Evolutionary conservation across 1,139 yeast species (phyloP), one percentile per base, ranked within the genome.

Genomic region (Magnusiomyces tetraspermus): DNA sequence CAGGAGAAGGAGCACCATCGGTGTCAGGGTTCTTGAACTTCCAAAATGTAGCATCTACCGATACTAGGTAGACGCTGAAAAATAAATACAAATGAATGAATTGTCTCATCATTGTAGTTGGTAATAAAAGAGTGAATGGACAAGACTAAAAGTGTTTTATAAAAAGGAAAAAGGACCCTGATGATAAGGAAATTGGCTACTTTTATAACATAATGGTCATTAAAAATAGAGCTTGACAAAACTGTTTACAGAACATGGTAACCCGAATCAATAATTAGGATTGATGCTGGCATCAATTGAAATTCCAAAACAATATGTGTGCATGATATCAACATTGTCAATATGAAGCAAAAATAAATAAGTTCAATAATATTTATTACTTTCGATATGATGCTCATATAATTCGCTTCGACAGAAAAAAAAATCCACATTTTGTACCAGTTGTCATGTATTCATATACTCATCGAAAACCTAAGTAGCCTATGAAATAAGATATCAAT

Each of bases 51-150:
- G 55, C 55, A 40, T 38, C 21, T 31, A 49, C 48, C 24, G 53
- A 44, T 42, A 17, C 43, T 24, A 36, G 38, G 43, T 17, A 53
- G 23, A 45, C 44, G 38, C 22, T 45, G 46, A 28, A 50, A 40
- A 28, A 41, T 30, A 48, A 31, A n/a, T 19, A 50, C 21, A 33
- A 48, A 45, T 37, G 50, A 36, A 37, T 8, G 28, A 51, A 36
- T n/a, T 50, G 55, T 23, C 53, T 53, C 55, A 53, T 53, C 44
- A 43, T 50, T 50, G 8, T 46, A 46, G 42, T 46, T 23, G 49
- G 49, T 46, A 36, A 36, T 21, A 24, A 46, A 36, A 36, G 49
- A 36, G 49, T 23, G 49, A 46, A 46, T 36, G 19, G 43, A 36
- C 30, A 46, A 46, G 49, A 46, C 23, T n/a, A n/a, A 33, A 46